Percentiles rank a stretch among this genome's conserved stretches.
These are phyloP conservation scores for Candida dubliniensis DNA, from an alignment of 1,139 yeast genomes.

Conservation along the genomic window DNA sequence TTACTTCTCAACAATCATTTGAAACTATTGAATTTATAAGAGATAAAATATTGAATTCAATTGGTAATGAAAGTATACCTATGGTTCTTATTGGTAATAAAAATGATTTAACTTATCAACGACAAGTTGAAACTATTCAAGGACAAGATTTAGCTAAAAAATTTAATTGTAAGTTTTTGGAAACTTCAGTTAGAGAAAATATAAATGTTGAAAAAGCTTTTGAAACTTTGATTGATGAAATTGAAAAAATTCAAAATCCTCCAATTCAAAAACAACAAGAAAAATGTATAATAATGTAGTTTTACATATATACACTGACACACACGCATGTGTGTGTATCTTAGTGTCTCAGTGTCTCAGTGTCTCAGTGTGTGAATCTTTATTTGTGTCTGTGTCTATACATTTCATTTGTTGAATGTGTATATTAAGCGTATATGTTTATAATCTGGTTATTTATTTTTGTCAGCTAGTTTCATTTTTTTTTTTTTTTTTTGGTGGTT, in stretches of 20 bases:
- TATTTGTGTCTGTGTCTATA: too few species aligned
- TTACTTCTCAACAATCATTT: slow-evolving; percentile 76
- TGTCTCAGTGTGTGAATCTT: too few species aligned
- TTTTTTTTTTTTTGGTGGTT: not conserved
- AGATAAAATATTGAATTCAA: slow-evolving; percentile 77
- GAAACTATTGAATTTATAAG: slow-evolving; percentile 76
- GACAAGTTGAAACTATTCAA: slow-evolving; percentile 66
- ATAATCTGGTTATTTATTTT: too few species aligned
- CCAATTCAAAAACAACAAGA: slow-evolving; percentile 35
- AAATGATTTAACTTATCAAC: slow-evolving; percentile 62
- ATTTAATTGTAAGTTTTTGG: slow-evolving; percentile 68
- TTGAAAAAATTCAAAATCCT: slow-evolving; percentile 63
- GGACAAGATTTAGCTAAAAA: slow-evolving; percentile 64
- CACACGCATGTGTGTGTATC: too few species aligned
- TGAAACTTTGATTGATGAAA: slow-evolving; percentile 65
- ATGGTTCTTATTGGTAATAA: slow-evolving; percentile 86
- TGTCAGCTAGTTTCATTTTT: not conserved
- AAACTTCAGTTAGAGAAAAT: slow-evolving; percentile 80
- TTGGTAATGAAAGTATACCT: slow-evolving; percentile 72
- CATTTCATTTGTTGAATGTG: not conserved
- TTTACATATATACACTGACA: too few species aligned
- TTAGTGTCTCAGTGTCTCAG: too few species aligned
- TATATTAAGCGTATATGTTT: too few species aligned
- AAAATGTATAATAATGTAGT: slow-evolving; percentile 38
- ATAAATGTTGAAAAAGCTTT: slow-evolving; percentile 67